Evolutionary conservation across 2,329 filamentous ascomycete species (phyloP).

Genomic region (Fusarium falciforme): DNA sequence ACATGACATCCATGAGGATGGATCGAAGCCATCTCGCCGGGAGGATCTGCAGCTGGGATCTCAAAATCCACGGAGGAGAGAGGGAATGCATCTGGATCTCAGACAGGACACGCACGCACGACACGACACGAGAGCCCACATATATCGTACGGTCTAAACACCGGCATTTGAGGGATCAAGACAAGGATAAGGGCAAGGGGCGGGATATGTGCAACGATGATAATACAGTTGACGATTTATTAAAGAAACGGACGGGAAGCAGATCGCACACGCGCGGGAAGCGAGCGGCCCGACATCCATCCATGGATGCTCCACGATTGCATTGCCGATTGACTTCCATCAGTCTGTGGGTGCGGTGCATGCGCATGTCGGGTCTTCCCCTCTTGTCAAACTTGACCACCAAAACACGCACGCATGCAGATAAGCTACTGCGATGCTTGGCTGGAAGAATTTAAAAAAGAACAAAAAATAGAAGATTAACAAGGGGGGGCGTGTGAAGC

Average conservation of each 20-base stretch:
- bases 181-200: constrained; percentile 22
- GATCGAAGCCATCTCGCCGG: not conserved
- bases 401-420: constrained; percentile 4
- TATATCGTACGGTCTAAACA: constrained; percentile 17
- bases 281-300: not conserved
- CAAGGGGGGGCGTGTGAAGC: constrained; percentile 34
- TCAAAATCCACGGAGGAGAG: not conserved
- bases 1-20: not conserved
- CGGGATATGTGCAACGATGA: not conserved
- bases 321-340: not conserved
- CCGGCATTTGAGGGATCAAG: not conserved
- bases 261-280: not conserved
- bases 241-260: not conserved
- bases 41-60: constrained; percentile 31
- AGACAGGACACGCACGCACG: not conserved
- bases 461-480: constrained; percentile 2
- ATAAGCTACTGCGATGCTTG: constrained; percentile 29
- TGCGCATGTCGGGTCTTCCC: not conserved
- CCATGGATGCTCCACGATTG: not conserved
- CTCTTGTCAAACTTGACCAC: constrained; percentile 4
- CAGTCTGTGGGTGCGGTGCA: not conserved
- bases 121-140: constrained; percentile 16
- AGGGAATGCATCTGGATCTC: not conserved
- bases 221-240: not conserved
- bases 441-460: not conserved